These are phyloP conservation scores for Neonectria ditissima DNA, from an alignment of 2,329 filamentous ascomycete genomes.

Conservation along the genomic window DNA sequence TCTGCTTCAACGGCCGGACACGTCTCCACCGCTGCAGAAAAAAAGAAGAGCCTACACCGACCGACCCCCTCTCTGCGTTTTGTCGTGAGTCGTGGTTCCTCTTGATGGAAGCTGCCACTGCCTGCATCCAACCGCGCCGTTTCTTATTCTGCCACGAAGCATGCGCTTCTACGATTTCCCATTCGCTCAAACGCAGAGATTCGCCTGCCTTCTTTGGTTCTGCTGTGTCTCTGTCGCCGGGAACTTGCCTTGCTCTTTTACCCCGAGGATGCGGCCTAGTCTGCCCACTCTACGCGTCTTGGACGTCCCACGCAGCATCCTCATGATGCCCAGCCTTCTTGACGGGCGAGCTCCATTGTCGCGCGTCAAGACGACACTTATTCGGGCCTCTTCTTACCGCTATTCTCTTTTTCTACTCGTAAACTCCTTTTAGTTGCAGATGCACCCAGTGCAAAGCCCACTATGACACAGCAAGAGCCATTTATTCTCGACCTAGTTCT, in stretches of 20 bases:
- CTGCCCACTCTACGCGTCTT: background rate
- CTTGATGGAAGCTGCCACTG: background rate
- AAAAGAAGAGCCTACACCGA: slow-evolving; percentile 3
- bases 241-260: background rate
- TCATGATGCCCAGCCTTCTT: background rate
- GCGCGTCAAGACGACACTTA: background rate
- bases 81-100: background rate
- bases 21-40: slow-evolving; percentile 19
- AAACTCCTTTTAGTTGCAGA: background rate
- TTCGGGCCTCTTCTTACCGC: background rate
- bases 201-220: background rate
- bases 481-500: background rate
- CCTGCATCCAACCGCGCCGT: background rate
- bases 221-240: background rate
- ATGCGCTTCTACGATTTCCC: background rate
- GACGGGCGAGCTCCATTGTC: background rate
- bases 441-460: background rate
- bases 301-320: background rate
- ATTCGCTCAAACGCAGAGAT: background rate
- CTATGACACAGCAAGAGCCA: background rate
- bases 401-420: background rate
- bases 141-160: background rate
- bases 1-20: slow-evolving; percentile 15
- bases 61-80: background rate
- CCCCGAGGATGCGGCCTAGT: background rate